A percentile compares a stretch with the other conserved stretches of the same genome.
Conservation (phyloP, 176 grass and related monocot genomes). For the Carex scoparia region DNA sequence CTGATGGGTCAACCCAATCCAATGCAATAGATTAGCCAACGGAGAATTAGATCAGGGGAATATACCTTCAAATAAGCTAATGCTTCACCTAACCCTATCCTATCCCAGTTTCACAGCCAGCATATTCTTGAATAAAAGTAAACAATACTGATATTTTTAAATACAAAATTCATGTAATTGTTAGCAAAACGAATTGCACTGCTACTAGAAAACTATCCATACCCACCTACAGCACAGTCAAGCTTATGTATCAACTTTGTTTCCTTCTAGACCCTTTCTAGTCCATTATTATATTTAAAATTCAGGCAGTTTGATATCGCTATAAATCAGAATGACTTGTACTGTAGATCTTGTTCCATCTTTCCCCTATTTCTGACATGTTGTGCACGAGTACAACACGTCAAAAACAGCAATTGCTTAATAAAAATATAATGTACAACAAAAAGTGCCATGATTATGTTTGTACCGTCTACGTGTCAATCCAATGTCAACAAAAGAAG, state of each 20-base stretch:
- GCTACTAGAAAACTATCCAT: neutral
- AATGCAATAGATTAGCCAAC: neutral
- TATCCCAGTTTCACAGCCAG: neutral
- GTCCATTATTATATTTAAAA: neutral
- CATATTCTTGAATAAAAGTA: neutral
- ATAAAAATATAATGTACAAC: neutral
- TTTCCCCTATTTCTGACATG: neutral
- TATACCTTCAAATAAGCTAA: neutral
- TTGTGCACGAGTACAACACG: neutral
- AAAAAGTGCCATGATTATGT: neutral
- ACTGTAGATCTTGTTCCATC: neutral
- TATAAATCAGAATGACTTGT: neutral
- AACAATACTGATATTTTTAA: neutral
- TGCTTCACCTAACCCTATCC: neutral
- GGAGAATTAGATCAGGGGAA: neutral
- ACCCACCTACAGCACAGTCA: neutral
- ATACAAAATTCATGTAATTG: neutral
- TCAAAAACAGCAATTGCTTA: slow-evolving; percentile 3
- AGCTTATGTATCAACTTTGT: neutral
- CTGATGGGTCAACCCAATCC: neutral
- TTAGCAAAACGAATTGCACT: too few relatives aligned
- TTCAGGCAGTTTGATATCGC: neutral
- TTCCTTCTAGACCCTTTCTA: neutral
- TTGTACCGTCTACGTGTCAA: slow-evolving; percentile 59
- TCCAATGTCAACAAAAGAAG: slow-evolving; percentile 61